A percentile compares a stretch with the other conserved stretches of the same genome.
Conservation (phyloP, 257 asterid genomes). For the Henckelia pumila region DNA sequence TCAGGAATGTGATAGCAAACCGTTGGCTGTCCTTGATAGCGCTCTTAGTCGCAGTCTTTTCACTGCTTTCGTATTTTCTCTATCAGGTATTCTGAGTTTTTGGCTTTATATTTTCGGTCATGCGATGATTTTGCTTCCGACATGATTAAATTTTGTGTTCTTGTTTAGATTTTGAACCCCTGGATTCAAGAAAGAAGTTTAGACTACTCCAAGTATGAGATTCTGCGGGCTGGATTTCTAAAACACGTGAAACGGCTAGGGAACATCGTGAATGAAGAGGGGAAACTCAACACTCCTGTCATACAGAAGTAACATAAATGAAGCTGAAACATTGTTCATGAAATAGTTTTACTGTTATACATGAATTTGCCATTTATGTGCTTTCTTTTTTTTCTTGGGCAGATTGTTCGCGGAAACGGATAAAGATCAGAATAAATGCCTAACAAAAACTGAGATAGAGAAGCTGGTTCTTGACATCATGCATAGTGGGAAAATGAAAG, state of each 20-base stretch:
- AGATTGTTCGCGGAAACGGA: constrained; percentile 44
- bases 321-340: background rate
- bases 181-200: constrained; percentile 63
- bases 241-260: constrained; percentile 38
- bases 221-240: constrained; percentile 32
- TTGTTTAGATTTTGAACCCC: constrained; percentile 45
- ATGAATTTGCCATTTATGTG: background rate
- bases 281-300: constrained; percentile 34
- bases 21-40: constrained; percentile 36
- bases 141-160: background rate
- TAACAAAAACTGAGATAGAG: constrained; percentile 36
- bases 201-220: constrained; percentile 45
- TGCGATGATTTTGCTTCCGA: constrained; percentile 1
- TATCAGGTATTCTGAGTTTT: constrained; percentile 37
- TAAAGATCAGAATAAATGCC: constrained; percentile 29
- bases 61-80: constrained; percentile 33
- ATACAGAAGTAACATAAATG: constrained; percentile 27
- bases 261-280: constrained; percentile 33
- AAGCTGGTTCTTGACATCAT: constrained; percentile 37
- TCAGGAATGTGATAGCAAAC: constrained; percentile 25
- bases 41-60: constrained; percentile 33
- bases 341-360: background rate
- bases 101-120: background rate
- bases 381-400: constrained; percentile 11
- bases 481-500: constrained; percentile 31